Percentiles rank a stretch among this genome's conserved stretches.
Evolutionary conservation across 495 filamentous ascomycete genomes (phyloP).

Genomic region (Talaromyces wortmannii): DNA sequence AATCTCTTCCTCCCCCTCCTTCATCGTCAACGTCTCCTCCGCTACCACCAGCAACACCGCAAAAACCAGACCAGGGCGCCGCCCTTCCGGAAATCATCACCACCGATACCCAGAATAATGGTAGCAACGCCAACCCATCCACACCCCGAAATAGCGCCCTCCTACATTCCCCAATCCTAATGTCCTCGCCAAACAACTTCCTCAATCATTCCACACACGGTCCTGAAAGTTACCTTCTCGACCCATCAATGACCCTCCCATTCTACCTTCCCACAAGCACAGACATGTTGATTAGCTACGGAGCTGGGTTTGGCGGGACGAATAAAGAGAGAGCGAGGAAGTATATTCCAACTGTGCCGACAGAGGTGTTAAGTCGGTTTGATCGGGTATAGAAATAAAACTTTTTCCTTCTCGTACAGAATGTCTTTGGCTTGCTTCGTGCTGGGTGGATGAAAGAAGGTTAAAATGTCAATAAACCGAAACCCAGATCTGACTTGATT

Average conservation of each 20-base stretch:
- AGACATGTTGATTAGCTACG: conserved; percentile 93
- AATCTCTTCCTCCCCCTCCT: background rate
- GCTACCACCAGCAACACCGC: conserved; percentile 37
- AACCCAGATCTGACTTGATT: no score
- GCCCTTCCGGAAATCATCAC: conserved; percentile 33
- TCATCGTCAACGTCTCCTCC: conserved; percentile 32
- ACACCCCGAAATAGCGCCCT: conserved; percentile 12
- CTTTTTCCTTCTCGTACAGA: no score
- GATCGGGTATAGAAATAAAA: conserved; percentile 43
- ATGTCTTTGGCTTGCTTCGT: no score
- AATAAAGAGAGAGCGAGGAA: conserved; percentile 89
- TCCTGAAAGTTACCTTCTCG: conserved; percentile 59
- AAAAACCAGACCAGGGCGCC: conserved; percentile 31
- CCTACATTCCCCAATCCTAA: conserved; percentile 6
- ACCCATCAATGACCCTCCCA: conserved; percentile 87
- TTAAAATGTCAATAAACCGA: no score
- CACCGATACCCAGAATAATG: conserved; percentile 42
- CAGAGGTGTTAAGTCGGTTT: conserved; percentile 86
- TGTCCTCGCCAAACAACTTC: background rate
- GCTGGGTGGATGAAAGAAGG: no score
- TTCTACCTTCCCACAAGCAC: conserved; percentile 93
- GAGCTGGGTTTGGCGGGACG: conserved; percentile 86
- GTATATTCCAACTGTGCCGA: conserved; percentile 93
- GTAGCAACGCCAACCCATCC: conserved; percentile 15
- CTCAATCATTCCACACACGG: background rate